Evolutionary conservation across 163 green algal species (phyloP).

Genomic region (Chloromonas sp.): DNA sequence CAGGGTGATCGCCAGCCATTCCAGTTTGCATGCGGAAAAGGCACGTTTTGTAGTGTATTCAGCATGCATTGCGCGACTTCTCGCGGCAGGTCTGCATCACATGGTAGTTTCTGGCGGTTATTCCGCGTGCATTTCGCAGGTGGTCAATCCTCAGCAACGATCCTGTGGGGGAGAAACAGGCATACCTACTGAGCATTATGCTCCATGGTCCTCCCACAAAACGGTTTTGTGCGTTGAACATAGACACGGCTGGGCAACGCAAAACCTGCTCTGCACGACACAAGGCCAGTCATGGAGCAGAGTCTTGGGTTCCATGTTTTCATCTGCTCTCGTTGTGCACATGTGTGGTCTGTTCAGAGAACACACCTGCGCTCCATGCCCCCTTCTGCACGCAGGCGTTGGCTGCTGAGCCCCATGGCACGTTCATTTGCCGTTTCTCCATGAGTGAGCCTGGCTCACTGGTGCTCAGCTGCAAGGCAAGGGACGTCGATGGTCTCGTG

Average conservation of each 20-base stretch:
- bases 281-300: too few species aligned
- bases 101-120: neutral
- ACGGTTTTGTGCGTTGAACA: too few species aligned
- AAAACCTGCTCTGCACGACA: too few species aligned
- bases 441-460: constrained; percentile 48
- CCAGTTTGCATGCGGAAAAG: neutral
- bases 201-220: too few species aligned
- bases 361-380: too few species aligned
- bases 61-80: neutral
- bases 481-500: constrained; percentile 47
- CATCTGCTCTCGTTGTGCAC: too few species aligned
- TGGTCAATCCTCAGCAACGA: neutral
- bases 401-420: constrained; percentile 21
- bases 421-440: constrained; percentile 63
- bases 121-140: neutral
- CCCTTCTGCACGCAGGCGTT: too few species aligned
- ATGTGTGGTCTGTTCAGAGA: too few species aligned
- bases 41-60: neutral
- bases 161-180: too few species aligned
- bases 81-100: neutral
- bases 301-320: too few species aligned
- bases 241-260: too few species aligned
- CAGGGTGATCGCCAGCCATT: neutral
- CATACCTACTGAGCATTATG: too few species aligned
- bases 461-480: constrained; percentile 53